Conservation (phyloP, 176 grass and related monocot species). For the Zea mays region DNA sequence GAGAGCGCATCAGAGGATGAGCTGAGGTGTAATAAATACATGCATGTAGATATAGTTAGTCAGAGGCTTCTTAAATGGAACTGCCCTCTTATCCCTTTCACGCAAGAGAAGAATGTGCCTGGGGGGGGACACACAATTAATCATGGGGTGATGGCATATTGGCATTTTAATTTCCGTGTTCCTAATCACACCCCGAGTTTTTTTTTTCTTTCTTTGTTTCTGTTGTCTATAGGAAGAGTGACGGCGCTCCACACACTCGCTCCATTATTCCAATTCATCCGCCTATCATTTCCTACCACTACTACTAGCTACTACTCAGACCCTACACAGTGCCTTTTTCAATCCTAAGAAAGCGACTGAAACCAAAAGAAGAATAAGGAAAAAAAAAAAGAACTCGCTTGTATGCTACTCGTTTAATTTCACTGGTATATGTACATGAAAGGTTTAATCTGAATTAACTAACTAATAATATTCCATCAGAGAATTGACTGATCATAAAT, state of each 20-base stretch:
- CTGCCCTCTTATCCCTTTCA: conserved; percentile 30
- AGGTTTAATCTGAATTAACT: not conserved
- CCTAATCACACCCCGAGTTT: conserved; percentile 3
- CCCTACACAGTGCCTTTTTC: conserved; percentile 26
- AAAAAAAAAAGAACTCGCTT: not conserved
- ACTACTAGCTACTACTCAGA: conserved; percentile 3
- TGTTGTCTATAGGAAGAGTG: conserved; percentile 54
- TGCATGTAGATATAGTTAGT: not conserved
- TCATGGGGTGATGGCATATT: conserved; percentile 7
- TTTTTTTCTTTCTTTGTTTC: not conserved
- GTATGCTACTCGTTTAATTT: conserved; percentile 10
- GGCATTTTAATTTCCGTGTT: conserved; percentile 8
- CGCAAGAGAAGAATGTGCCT: conserved; percentile 15
- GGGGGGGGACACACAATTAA: not conserved
- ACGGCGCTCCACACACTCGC: conserved; percentile 44
- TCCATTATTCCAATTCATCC: conserved; percentile 33
- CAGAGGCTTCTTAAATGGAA: conserved; percentile 33
- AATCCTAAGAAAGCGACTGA: conserved; percentile 48
- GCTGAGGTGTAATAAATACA: not conserved
- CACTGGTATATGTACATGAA: conserved; percentile 27
- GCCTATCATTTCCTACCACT: not conserved
- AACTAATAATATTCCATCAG: conserved; percentile 9
- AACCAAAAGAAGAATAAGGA: conserved; percentile 48
- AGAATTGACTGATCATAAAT: conserved; percentile 19
- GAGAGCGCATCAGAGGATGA: not conserved